phyloP scores from a whole-genome alignment of 2,329 filamentous ascomycete species.

The Fusarium vanettenii region DNA sequence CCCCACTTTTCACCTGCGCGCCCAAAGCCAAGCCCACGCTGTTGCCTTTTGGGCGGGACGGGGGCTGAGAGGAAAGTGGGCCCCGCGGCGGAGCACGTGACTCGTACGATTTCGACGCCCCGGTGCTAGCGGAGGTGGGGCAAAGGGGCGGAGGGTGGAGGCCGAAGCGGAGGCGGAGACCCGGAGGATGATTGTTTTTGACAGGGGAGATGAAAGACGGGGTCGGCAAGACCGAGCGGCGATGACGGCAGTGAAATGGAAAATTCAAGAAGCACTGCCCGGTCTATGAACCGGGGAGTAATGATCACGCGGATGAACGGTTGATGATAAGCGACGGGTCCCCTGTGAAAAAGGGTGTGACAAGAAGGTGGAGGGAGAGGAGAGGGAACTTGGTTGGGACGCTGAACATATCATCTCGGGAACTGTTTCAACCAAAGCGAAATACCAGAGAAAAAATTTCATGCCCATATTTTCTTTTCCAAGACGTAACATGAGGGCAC shows the following conservation, averaged over 20 bases:
- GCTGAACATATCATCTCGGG: background rate
- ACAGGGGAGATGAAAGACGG: background rate
- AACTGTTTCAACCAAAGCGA: constrained; percentile 1
- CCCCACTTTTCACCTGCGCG: constrained; percentile 19
- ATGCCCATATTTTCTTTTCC: background rate
- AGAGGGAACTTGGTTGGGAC: background rate
- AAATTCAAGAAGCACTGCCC: background rate
- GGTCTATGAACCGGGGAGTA: background rate
- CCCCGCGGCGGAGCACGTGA: constrained; percentile 41
- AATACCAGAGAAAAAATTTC: background rate
- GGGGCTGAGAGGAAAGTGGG: constrained; percentile 18
- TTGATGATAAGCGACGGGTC: background rate
- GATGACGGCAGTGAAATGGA: background rate
- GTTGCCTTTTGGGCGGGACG: constrained; percentile 22
- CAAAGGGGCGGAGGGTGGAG: constrained; percentile 10
- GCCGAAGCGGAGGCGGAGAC: constrained; percentile 8
- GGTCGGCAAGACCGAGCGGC: constrained; percentile 9
- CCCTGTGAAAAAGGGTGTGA: background rate
- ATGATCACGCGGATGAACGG: background rate
- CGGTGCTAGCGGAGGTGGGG: constrained; percentile 17
- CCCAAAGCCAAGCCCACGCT: background rate
- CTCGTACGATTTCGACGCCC: constrained; percentile 27
- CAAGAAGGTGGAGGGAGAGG: background rate
- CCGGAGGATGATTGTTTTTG: background rate
- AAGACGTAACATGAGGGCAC: constrained; percentile 11